Conservation (phyloP, 306 rosid genomes). For the Aeschynomene evenia region DNA sequence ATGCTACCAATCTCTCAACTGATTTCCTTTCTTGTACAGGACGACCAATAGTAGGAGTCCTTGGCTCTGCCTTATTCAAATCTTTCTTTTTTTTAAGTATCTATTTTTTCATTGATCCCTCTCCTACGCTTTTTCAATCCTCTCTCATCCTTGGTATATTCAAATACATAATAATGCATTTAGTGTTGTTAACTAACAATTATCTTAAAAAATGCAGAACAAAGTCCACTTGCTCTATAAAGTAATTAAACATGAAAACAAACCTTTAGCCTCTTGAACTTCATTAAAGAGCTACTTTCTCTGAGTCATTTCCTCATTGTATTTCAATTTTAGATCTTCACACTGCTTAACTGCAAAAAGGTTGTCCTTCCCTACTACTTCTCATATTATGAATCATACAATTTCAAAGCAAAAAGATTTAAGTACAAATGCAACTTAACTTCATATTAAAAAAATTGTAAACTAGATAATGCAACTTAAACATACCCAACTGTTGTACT, state of each 20-base stretch:
- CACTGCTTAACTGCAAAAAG: slow-evolving; percentile 71
- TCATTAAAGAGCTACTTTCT: slow-evolving; percentile 81
- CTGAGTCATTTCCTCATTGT: slow-evolving; percentile 70
- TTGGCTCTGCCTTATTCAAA: slow-evolving; percentile 53
- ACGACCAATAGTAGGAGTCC: slow-evolving; percentile 79
- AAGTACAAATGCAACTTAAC: not conserved
- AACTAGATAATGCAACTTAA: not conserved
- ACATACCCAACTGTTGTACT: slow-evolving; percentile 72
- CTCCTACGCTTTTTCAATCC: slow-evolving; percentile 48
- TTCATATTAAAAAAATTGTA: not conserved
- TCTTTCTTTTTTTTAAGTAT: slow-evolving; percentile 49
- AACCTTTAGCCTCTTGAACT: slow-evolving; percentile 92
- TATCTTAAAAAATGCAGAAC: not conserved
- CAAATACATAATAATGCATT: slow-evolving; percentile 11
- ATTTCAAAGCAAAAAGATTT: not conserved
- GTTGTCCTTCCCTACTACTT: too few species aligned
- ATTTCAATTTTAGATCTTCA: slow-evolving; percentile 83
- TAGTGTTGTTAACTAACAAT: not conserved
- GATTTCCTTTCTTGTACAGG: slow-evolving; percentile 94
- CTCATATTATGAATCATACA: slow-evolving; percentile 9
- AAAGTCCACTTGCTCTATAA: not conserved
- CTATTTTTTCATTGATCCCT: slow-evolving; percentile 43
- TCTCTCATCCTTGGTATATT: slow-evolving; percentile 47
- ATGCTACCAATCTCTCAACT: slow-evolving; percentile 94
- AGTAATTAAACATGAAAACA: slow-evolving; percentile 1